Conservation (phyloP, 2,329 filamentous ascomycete species). For the Byssothecium circinans region DNA sequence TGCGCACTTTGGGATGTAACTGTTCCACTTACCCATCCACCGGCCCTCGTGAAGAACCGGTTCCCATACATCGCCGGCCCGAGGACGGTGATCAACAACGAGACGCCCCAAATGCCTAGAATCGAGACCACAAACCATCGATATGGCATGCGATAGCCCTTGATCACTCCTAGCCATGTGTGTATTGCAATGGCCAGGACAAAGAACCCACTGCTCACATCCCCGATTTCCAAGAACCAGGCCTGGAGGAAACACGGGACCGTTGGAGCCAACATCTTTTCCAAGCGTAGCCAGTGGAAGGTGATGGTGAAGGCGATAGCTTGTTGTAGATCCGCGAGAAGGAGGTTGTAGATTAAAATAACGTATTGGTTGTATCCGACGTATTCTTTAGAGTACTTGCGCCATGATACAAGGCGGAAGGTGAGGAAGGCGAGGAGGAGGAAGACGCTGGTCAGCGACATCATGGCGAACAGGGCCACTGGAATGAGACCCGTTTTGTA, state of each 20-base stretch:
- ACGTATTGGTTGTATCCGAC: conserved; percentile 59
- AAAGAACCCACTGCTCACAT: conserved; percentile 56
- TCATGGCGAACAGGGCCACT: conserved; percentile 49
- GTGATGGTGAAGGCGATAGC: conserved; percentile 54
- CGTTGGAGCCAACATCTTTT: conserved; percentile 50
- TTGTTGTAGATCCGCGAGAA: conserved; percentile 57
- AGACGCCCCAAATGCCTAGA: conserved; percentile 50
- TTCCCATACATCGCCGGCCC: conserved; percentile 48
- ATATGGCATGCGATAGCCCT: conserved; percentile 51
- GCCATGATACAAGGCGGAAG: conserved; percentile 55
- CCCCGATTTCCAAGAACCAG: conserved; percentile 56
- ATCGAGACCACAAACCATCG: conserved; percentile 49
- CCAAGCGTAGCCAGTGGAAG: conserved; percentile 49
- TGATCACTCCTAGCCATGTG: conserved; percentile 54
- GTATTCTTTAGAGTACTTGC: conserved; percentile 50
- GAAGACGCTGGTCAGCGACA: conserved; percentile 51
- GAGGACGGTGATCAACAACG: conserved; percentile 50
- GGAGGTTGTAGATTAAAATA: conserved; percentile 57
- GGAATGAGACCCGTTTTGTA: conserved; percentile 50
- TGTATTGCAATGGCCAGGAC: conserved; percentile 58
- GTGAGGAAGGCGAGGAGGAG: conserved; percentile 53
- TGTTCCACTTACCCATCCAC: conserved; percentile 52
- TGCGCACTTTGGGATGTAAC: neutral
- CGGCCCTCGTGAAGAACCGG: conserved; percentile 52
- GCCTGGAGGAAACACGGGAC: conserved; percentile 54